Evolutionary conservation across 176 grass and related monocot species (phyloP).

Genomic region (Paspalum notatum): DNA sequence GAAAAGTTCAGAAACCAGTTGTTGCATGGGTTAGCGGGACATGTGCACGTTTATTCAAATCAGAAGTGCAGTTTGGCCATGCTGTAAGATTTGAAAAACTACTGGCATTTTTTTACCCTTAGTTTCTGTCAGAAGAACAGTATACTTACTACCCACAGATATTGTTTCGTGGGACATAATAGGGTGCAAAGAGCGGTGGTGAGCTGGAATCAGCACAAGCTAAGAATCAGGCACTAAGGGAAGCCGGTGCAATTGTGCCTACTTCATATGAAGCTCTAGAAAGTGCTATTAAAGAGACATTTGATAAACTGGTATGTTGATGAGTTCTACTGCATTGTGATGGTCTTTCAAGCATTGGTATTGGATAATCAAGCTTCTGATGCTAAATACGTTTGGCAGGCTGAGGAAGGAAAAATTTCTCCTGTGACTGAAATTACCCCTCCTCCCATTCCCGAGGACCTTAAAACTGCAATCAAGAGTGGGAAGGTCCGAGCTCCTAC

Average conservation of each 20-base stretch:
- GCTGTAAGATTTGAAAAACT: conserved; percentile 67
- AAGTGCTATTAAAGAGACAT: conserved; percentile 79
- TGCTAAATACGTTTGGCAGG: conserved; percentile 49
- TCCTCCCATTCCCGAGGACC: conserved; percentile 92
- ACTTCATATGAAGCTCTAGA: conserved; percentile 98
- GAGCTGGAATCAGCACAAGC: conserved; percentile 98
- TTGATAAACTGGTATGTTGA: conserved; percentile 76
- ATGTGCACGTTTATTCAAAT: conserved; percentile 92
- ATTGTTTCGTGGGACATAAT: conserved; percentile 35
- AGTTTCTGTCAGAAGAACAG: conserved; percentile 33
- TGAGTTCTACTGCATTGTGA: conserved; percentile 1
- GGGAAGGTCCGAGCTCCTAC: conserved; percentile 98
- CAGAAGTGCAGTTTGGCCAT: conserved; percentile 98
- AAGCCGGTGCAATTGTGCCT: conserved; percentile 93
- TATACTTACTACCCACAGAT: neutral
- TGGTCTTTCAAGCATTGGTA: conserved; percentile 1
- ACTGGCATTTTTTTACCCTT: neutral
- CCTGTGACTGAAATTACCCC: conserved; percentile 79
- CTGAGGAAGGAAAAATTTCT: conserved; percentile 90
- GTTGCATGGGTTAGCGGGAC: conserved; percentile 99
- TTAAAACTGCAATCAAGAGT: conserved; percentile 96
- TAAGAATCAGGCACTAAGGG: conserved; percentile 90
- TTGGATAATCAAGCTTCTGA: conserved; percentile 9
- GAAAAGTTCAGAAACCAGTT: conserved; percentile 95
- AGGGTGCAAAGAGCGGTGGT: conserved; percentile 97